These are phyloP conservation scores for Linnemannia exigua DNA, from an alignment of 192 early-diverging fungal genomes.

Conservation along the genomic window DNA sequence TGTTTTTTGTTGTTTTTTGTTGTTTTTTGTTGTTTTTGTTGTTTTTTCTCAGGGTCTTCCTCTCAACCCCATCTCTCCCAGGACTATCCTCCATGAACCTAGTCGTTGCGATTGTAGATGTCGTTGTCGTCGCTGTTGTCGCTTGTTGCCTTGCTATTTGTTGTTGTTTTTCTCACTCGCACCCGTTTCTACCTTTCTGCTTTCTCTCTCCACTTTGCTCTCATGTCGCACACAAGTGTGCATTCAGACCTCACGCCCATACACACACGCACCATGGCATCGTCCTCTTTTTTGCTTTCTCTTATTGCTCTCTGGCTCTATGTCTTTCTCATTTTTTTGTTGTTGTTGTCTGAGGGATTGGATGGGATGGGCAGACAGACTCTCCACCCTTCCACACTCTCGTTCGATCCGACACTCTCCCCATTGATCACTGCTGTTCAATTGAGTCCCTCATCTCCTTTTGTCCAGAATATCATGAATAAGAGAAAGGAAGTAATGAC, in stretches of 20 bases:
- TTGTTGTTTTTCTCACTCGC: neutral
- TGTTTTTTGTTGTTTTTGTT: neutral
- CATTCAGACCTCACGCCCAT: slow-evolving; percentile 2
- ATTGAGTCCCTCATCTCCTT: neutral
- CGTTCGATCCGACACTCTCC: neutral
- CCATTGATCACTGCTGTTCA: slow-evolving; percentile 1
- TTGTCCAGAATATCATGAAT: neutral
- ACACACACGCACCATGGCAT: neutral
- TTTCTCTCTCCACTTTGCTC: slow-evolving; percentile 10
- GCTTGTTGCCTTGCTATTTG: too few relatives aligned
- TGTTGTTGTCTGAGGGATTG: neutral
- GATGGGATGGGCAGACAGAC: neutral
- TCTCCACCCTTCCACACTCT: neutral
- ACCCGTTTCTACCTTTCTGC: neutral
- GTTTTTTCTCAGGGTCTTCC: neutral
- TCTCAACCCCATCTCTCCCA: neutral
- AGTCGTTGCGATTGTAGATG: neutral
- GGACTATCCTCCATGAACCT: neutral
- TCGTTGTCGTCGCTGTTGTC: neutral
- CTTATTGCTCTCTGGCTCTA: slow-evolving; percentile 5
- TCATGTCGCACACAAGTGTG: slow-evolving; percentile 16
- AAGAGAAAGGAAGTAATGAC: neutral
- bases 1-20: neutral
- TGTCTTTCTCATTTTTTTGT: neutral
- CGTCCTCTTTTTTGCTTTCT: neutral